phyloP scores from a whole-genome alignment of 2,329 filamentous ascomycete genomes.

The Malbranchea cinnamomea region DNA sequence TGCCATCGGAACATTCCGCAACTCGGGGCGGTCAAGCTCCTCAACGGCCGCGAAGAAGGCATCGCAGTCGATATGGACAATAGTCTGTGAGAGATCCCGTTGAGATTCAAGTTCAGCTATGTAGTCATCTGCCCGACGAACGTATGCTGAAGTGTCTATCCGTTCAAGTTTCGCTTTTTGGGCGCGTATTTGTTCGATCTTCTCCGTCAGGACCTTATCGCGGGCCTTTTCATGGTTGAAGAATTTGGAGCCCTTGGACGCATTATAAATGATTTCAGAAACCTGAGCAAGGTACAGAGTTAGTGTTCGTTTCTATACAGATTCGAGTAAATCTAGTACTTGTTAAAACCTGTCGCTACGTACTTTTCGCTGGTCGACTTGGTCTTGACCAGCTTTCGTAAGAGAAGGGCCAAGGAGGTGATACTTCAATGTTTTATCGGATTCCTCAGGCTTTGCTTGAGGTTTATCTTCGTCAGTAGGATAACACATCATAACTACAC shows the following conservation, averaged over 20 bases:
- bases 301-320: background rate
- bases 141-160: constrained; percentile 56
- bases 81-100: constrained; percentile 66
- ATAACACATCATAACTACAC: background rate
- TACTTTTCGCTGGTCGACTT: constrained; percentile 81
- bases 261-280: constrained; percentile 92
- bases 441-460: background rate
- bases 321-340: background rate
- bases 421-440: constrained; percentile 63
- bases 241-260: constrained; percentile 90
- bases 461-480: background rate
- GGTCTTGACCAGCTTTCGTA: constrained; percentile 84
- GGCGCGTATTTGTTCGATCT: constrained; percentile 64
- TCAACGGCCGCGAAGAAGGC: constrained; percentile 96
- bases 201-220: constrained; percentile 69
- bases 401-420: constrained; percentile 78
- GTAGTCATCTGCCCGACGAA: constrained; percentile 64
- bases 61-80: constrained; percentile 93
- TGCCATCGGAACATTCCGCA: constrained; percentile 77
- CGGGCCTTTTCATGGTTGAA: constrained; percentile 80
- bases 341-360: constrained; percentile 4
- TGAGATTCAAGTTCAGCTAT: constrained; percentile 63
- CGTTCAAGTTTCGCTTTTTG: constrained; percentile 63
- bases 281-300: constrained; percentile 38
- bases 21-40: constrained; percentile 65